phyloP scores from a whole-genome alignment of 345 rosid species.

The Viola odorata region DNA sequence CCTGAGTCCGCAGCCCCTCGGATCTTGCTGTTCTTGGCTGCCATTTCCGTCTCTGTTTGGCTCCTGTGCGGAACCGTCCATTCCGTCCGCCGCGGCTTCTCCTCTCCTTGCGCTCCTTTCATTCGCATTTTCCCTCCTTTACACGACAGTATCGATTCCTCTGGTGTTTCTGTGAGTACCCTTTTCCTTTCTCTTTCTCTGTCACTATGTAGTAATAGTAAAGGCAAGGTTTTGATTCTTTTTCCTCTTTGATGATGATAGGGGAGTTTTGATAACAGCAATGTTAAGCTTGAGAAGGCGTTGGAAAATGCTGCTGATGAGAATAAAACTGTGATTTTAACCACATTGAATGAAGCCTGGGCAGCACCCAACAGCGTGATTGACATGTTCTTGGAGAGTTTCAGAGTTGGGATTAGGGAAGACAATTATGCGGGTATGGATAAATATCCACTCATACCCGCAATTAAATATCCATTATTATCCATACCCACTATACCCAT shows the following conservation, averaged over 20 bases:
- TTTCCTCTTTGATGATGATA: no score
- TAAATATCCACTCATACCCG: no score
- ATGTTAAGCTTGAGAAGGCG: conserved; percentile 50
- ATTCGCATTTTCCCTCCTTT: conserved; percentile 13
- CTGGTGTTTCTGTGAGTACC: no score
- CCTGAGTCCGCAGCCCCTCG: conserved; percentile 19
- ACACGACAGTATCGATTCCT: not conserved
- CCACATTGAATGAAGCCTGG: conserved; percentile 88
- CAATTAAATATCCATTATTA: no score
- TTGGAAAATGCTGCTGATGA: conserved; percentile 53
- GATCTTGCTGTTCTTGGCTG: conserved; percentile 16
- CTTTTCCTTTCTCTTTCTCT: not conserved
- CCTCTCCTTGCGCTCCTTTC: conserved; percentile 17
- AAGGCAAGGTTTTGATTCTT: not conserved
- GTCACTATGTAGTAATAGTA: not conserved
- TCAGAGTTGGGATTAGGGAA: conserved; percentile 54
- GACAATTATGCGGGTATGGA: no score
- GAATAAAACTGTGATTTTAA: conserved; percentile 60
- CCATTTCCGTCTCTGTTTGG: conserved; percentile 23
- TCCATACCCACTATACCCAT: no score
- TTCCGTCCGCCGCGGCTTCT: conserved; percentile 21
- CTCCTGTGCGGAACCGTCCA: conserved; percentile 26
- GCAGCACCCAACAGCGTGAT: conserved; percentile 54
- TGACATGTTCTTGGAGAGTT: conserved; percentile 79
- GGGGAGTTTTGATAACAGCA: conserved; percentile 10